Conservation (phyloP, 768 basidiomycete species). For the Strobilomyces dryophilus region DNA sequence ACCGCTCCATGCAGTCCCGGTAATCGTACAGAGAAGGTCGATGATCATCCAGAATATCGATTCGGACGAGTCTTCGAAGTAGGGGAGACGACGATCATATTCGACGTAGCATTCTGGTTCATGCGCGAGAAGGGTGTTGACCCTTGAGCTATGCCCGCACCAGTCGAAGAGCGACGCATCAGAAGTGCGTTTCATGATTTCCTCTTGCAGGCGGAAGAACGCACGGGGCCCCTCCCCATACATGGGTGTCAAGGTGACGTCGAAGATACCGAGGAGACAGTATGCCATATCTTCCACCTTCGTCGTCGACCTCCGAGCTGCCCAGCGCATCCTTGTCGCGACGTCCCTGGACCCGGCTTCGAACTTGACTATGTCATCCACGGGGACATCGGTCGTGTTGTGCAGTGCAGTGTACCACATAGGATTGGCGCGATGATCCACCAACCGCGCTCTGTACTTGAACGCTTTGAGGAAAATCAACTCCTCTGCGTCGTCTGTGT, state of each 20-base stretch:
- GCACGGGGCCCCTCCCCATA: slow-evolving; percentile 28
- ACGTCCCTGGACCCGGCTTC: slow-evolving; percentile 14
- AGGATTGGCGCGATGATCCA: slow-evolving; percentile 14
- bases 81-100: slow-evolving; percentile 1
- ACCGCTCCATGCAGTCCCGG: slow-evolving; percentile 7
- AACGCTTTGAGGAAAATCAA: slow-evolving; percentile 13
- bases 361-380: slow-evolving; percentile 9
- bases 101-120: slow-evolving; percentile 15
- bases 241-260: slow-evolving; percentile 22
- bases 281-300: slow-evolving; percentile 29
- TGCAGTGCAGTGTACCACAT: slow-evolving; percentile 14
- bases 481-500: slow-evolving; percentile 9
- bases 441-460: slow-evolving; percentile 16
- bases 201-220: slow-evolving; percentile 27
- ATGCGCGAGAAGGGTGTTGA: slow-evolving; percentile 23
- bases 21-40: slow-evolving; percentile 7
- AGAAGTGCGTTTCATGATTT: slow-evolving; percentile 25
- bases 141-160: slow-evolving; percentile 16
- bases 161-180: slow-evolving; percentile 25
- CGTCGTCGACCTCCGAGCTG: slow-evolving; percentile 24
- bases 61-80: slow-evolving; percentile 3
- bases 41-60: slow-evolving; percentile 13
- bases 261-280: slow-evolving; percentile 29
- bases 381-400: slow-evolving; percentile 14
- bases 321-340: slow-evolving; percentile 23